Evolutionary conservation across 2,329 filamentous ascomycete species (phyloP), one percentile per base, ranked within the genome.

Genomic region (Fusarium pseudograminearum): DNA sequence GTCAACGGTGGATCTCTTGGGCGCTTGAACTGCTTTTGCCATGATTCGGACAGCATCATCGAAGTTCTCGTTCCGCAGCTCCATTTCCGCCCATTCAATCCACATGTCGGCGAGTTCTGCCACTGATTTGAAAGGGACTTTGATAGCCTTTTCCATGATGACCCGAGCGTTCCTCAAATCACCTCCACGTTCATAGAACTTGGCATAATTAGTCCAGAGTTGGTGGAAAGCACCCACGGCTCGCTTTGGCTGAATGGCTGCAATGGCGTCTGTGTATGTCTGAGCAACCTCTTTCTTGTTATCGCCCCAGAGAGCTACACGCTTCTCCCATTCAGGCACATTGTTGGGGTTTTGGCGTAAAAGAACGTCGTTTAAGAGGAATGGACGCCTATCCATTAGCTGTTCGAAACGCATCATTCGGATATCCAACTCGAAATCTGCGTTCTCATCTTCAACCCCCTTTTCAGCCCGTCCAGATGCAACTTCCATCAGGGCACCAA

Each of bases 51-150:
- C 91, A 5, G 97, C 96, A 75, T 93, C 91, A 77, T 98, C 94
- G 70, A 98, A 98, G 77, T 98, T 97, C 76, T 98, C 94, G 75
- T 94, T 94, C 50, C 96, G 91, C 50, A 99, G 85, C 79, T 99
- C 96, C 92, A 99, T 93, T 80, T 99, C 95, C 2, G 97, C 95
- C 95, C 96, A 99, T 81, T 97, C 94, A 69, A 97, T 97, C 96
- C 96, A 99, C 87, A 96, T 97, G 76, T 99, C 96, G 22, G 96
- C 96, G 61, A 99, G 86, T 80, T 99, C 96, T 31, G 92, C 90
- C n/a, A 99, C 95, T 1, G 94, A 97, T 77, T 97, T 98, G 85
- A 97, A 99, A 0, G 95, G 94, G 2, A 99, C 96, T 77, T 98
- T 98, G 76, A 97, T 93, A 16, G 95, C 95, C 81, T 98, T 99